Evolutionary conservation across 2,329 filamentous ascomycete genomes (phyloP).

Genomic region (Knoxdaviesia proteae): DNA sequence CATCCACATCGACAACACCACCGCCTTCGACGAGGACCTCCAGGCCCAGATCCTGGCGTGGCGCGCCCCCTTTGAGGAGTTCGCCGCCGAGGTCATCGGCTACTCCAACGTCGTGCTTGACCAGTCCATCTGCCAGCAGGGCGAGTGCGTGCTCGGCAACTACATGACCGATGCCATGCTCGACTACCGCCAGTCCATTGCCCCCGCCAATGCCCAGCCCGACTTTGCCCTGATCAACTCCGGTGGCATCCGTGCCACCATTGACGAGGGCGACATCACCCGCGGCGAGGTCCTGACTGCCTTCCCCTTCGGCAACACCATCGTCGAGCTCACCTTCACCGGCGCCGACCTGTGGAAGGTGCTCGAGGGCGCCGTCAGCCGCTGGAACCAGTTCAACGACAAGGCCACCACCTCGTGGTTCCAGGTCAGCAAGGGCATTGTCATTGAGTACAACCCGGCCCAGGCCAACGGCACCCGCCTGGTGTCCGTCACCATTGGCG

Average conservation of each 20-base stretch:
- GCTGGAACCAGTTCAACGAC: constrained; percentile 31
- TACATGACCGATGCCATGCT: constrained; percentile 39
- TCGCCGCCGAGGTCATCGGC: constrained; percentile 35
- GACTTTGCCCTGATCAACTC: constrained; percentile 42
- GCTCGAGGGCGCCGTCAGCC: constrained; percentile 36
- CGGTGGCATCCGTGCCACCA: constrained; percentile 42
- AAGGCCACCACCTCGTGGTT: constrained; percentile 34
- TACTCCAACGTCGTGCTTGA: constrained; percentile 32
- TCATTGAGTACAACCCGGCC: constrained; percentile 33
- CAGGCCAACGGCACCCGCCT: constrained; percentile 27
- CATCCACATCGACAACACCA: constrained; percentile 41
- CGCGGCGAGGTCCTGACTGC: constrained; percentile 41
- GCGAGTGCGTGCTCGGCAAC: constrained; percentile 37
- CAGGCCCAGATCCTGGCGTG: constrained; percentile 37
- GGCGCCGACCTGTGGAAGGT: constrained; percentile 34
- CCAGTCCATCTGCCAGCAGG: constrained; percentile 32
- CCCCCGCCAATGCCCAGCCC: constrained; percentile 17
- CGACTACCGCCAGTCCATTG: constrained; percentile 31
- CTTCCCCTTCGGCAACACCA: constrained; percentile 45
- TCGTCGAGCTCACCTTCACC: constrained; percentile 33
- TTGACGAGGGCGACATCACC: constrained; percentile 38
- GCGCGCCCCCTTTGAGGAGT: constrained; percentile 39
- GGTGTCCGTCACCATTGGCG: constrained; percentile 28
- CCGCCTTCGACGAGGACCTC: constrained; percentile 31
- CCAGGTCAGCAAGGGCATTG: constrained; percentile 36